These are phyloP conservation scores for Carex sylvatica DNA, from an alignment of 202 grass and related monocot genomes.

Conservation along the genomic window DNA sequence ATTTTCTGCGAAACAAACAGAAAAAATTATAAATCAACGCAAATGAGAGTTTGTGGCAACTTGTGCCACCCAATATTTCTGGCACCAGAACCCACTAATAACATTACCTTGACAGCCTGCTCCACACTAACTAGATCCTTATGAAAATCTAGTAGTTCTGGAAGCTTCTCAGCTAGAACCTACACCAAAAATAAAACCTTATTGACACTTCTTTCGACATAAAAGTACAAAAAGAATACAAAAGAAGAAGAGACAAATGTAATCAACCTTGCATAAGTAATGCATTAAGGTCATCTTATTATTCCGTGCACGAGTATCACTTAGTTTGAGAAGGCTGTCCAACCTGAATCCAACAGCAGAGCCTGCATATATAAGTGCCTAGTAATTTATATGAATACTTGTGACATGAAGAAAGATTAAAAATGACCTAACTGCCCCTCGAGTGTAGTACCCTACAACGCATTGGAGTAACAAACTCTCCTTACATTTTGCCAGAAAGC, in stretches of 20 bases:
- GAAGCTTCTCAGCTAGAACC: conserved; percentile 92
- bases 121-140: conserved; percentile 92
- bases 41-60: not conserved
- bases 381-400: not conserved
- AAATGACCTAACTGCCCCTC: not conserved
- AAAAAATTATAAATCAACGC: not conserved
- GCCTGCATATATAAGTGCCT: conserved; percentile 42
- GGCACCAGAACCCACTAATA: not conserved
- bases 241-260: conserved; percentile 27
- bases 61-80: not conserved
- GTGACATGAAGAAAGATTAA: not conserved
- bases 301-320: conserved; percentile 90
- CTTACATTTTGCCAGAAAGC: not conserved
- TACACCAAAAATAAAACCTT: conserved; percentile 28
- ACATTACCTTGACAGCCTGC: conserved; percentile 69
- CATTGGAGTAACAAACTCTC: not conserved
- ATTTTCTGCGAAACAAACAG: conserved; percentile 8
- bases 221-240: conserved; percentile 7
- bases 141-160: conserved; percentile 90
- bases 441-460: not conserved
- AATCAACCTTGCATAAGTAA: conserved; percentile 92
- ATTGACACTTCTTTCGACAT: not conserved
- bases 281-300: conserved; percentile 99
- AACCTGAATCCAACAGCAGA: conserved; percentile 98
- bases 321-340: conserved; percentile 98